Evolutionary conservation across 495 filamentous ascomycete genomes (phyloP).

Genomic region (Aspergillus saccharolyticus): DNA sequence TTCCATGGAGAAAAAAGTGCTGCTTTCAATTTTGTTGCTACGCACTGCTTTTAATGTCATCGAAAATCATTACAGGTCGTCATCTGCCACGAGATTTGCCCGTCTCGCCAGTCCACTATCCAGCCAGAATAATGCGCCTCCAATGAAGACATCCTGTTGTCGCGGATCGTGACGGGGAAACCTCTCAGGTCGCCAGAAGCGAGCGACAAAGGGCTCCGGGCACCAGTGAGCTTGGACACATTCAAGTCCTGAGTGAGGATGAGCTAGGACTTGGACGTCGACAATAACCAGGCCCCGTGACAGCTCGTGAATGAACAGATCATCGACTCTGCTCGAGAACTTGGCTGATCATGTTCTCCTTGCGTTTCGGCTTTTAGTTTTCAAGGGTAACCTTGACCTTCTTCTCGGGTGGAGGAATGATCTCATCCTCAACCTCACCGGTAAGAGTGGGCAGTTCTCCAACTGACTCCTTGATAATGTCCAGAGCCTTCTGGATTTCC

Average conservation of each 20-base stretch:
- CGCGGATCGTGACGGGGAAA: not conserved
- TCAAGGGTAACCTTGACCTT: slow-evolving; percentile 47
- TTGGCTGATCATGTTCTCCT: not conserved
- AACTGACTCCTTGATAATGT: slow-evolving; percentile 47
- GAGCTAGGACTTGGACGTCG: not conserved
- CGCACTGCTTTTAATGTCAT: not conserved
- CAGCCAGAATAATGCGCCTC: not conserved
- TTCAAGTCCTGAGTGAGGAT: not conserved
- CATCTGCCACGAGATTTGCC: not conserved
- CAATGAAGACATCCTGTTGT: not conserved
- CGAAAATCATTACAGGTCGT: not conserved
- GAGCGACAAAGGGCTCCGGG: not conserved
- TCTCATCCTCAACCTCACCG: slow-evolving; percentile 40
- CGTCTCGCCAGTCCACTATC: not conserved
- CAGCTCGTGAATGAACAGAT: not conserved
- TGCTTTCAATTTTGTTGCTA: not conserved
- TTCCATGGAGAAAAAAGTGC: not conserved
- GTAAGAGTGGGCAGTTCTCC: slow-evolving; percentile 47
- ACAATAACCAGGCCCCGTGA: not conserved
- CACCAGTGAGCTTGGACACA: not conserved
- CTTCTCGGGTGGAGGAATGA: slow-evolving; percentile 48
- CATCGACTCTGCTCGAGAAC: not conserved
- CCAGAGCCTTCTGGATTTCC: slow-evolving; percentile 44
- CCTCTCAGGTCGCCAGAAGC: not conserved
- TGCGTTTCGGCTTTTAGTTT: slow-evolving; percentile 27